Percentiles rank a stretch among this genome's conserved stretches.
Conservation (phyloP, 1,139 yeast species). For the Debaryomyces coudertii region DNA sequence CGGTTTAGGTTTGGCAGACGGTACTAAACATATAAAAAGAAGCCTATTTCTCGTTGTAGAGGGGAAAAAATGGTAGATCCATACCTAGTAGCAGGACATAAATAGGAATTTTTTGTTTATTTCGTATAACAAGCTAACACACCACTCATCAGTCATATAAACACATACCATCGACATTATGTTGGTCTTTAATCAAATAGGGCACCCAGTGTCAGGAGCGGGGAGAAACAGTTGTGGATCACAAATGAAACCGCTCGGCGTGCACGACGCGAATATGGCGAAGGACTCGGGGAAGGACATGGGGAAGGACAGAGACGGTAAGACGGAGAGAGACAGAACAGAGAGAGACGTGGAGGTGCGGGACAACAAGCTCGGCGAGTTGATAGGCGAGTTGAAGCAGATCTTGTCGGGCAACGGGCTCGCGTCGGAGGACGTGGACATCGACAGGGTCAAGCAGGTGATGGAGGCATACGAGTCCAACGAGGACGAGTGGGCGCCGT, state of each 20-base stretch:
- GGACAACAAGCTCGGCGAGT: conserved; percentile 30
- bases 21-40: neutral
- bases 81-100: neutral
- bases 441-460: conserved; percentile 44
- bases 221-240: conserved; percentile 1
- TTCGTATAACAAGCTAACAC: neutral
- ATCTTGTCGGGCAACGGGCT: conserved; percentile 42
- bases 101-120: neutral
- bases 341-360: conserved; percentile 7
- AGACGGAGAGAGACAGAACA: neutral
- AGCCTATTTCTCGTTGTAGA: neutral
- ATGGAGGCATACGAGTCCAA: conserved; percentile 54
- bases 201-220: neutral
- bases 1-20: neutral
- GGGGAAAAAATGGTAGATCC: neutral
- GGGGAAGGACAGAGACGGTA: neutral
- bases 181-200: conserved; percentile 1
- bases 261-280: no score
- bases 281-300: neutral
- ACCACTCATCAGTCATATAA: neutral
- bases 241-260: neutral
- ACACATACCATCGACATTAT: neutral
- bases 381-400: conserved; percentile 34
- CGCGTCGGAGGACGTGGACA: conserved; percentile 57
- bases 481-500: conserved; percentile 60